These are phyloP conservation scores for Citrus hindsii DNA, from an alignment of 345 rosid species.

Conservation along the genomic window DNA sequence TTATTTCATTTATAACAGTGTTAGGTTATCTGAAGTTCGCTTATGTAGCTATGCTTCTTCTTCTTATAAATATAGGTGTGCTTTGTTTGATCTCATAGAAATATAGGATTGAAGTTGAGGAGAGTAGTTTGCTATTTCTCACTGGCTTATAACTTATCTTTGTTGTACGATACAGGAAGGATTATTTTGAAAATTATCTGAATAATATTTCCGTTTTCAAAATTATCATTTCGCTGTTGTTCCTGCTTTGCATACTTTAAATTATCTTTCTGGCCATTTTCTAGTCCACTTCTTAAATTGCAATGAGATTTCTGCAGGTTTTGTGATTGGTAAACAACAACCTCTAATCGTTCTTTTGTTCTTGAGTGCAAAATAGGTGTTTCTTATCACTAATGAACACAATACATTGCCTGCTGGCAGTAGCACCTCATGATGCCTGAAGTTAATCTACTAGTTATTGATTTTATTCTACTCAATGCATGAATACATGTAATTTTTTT, in stretches of 20 bases:
- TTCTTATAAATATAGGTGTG: neutral
- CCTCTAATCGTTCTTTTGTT: neutral
- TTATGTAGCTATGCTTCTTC: no score
- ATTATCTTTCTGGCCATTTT: neutral
- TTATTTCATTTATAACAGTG: neutral
- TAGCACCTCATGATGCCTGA: neutral
- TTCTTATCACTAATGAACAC: neutral
- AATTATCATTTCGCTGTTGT: neutral
- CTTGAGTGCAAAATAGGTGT: neutral
- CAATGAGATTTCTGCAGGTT: neutral
- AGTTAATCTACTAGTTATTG: neutral
- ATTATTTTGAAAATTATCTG: neutral
- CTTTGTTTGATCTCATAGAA: neutral
- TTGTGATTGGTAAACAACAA: neutral
- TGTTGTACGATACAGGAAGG: neutral
- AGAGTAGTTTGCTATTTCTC: neutral
- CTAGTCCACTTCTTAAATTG: neutral
- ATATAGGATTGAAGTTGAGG: neutral
- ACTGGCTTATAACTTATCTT: neutral
- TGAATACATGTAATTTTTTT: neutral
- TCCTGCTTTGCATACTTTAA: neutral
- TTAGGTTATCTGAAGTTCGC: neutral
- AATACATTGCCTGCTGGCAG: neutral
- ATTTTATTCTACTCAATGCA: neutral
- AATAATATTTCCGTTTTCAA: neutral